Base-by-base conservation (phyloP, 371 early-diverging fungal genomes). In the Actinomucor elegans region DNA sequence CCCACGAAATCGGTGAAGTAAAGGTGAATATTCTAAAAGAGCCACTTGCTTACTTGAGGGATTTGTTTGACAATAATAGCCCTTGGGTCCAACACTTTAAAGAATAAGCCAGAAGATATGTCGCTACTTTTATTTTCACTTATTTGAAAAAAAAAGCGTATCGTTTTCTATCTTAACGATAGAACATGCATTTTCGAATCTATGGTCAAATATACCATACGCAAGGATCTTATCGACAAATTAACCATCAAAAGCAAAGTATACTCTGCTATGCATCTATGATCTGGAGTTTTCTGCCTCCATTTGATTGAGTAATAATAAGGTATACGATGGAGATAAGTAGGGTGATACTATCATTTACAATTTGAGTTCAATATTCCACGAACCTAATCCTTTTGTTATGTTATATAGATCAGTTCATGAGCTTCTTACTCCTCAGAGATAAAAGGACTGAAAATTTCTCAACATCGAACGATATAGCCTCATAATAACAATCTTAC, bases 151-250 rank as follows among this genome's bases (percentile, higher is more conserved):
- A 8, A 28, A 18, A 37, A 29, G 15, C 11, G 10, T 1, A 24
- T 2, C 6, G 3, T 24, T 1, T 6, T 2, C 45, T n/a, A n/a
- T n/a, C n/a, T n/a, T n/a, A n/a, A n/a, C n/a, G n/a, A n/a, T n/a
- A n/a, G n/a, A 29, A 44, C 31, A 27, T 44, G 45, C 32, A 33
- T 14, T 47, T 37, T 18, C 49, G 37, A 37, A 11, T 49, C n/a
- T 38, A 49, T 49, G 49, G 49, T 12, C 15, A 49, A 17, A 12
- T 49, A 8, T 49, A 49, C 18, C 49, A 37, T 20, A 21, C 17
- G 1, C 38, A 49, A 7, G 49, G 49, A 17, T 38, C 32, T 4
- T 5, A 33, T 33, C 2, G 7, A 23, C 21, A 34, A 33, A 33
- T 14, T 11, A 4, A 2, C 20, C 2, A 15, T 33, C n/a, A n/a